A percentile compares a stretch with the other conserved stretches of the same genome.
phyloP scores from a whole-genome alignment of 2,329 filamentous ascomycete genomes.

The Aspergillus brasiliensis region DNA sequence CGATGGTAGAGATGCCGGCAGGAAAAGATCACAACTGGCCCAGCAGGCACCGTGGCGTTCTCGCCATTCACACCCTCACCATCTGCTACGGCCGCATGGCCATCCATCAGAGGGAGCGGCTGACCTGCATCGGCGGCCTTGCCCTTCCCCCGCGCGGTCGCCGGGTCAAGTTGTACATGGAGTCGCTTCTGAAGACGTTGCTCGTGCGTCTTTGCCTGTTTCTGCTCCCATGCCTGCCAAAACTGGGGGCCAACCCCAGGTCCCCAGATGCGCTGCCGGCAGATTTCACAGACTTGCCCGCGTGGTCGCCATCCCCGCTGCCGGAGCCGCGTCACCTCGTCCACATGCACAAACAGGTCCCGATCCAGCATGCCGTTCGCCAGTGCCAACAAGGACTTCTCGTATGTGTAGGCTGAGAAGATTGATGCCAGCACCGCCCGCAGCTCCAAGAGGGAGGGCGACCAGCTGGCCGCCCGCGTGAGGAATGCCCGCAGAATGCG shows the following conservation, averaged over 20 bases:
- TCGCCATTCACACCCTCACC: constrained; percentile 11
- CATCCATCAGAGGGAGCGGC: constrained; percentile 15
- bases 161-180: constrained; percentile 33
- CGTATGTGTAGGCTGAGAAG: constrained; percentile 93
- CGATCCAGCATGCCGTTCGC: constrained; percentile 86
- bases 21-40: constrained; percentile 49
- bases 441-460: constrained; percentile 83
- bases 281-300: constrained; percentile 85
- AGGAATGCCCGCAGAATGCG: constrained; percentile 88
- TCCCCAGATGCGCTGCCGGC: constrained; percentile 81
- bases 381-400: constrained; percentile 82
- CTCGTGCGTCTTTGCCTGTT: constrained; percentile 40
- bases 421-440: constrained; percentile 83
- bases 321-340: constrained; percentile 71
- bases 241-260: constrained; percentile 76
- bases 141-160: constrained; percentile 39
- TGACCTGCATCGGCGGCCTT: constrained; percentile 38
- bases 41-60: constrained; percentile 9
- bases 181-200: constrained; percentile 32
- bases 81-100: constrained; percentile 18
- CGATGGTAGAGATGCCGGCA: constrained; percentile 54
- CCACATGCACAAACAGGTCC: constrained; percentile 82
- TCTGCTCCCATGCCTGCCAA: constrained; percentile 79
- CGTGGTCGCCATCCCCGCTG: constrained; percentile 87
- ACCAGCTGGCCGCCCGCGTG: constrained; percentile 74